Conservation (phyloP, 192 early-diverging fungal genomes). For the Martensiomyces pterosporus region DNA sequence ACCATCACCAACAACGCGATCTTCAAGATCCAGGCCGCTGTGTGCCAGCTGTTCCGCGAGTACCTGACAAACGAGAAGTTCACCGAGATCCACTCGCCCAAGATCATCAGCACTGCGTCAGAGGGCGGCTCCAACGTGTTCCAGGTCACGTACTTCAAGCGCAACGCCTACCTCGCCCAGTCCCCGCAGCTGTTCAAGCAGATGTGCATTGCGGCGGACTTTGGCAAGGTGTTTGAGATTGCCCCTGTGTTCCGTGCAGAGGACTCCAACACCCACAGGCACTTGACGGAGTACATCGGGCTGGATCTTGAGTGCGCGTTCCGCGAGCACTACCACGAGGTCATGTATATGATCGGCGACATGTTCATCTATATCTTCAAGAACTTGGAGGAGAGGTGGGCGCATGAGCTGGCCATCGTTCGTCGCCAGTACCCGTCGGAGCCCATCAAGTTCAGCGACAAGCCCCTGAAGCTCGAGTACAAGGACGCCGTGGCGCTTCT, state of each 20-base stretch:
- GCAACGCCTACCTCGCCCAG: slow-evolving; percentile 90
- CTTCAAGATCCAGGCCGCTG: slow-evolving; percentile 94
- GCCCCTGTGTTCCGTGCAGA: slow-evolving; percentile 98
- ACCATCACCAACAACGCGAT: slow-evolving; percentile 96
- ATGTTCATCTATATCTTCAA: slow-evolving; percentile 91
- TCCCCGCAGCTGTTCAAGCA: slow-evolving; percentile 99
- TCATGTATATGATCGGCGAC: slow-evolving; percentile 87
- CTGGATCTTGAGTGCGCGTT: slow-evolving; percentile 99
- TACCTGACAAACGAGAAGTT: slow-evolving; percentile 78
- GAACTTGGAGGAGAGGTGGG: slow-evolving; percentile 77
- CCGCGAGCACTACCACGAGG: slow-evolving; percentile 99
- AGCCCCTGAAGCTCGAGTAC: slow-evolving; percentile 80
- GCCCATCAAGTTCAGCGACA: slow-evolving; percentile 80
- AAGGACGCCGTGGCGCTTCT: slow-evolving; percentile 87
- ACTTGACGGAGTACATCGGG: slow-evolving; percentile 98
- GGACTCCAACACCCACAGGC: slow-evolving; percentile 94
- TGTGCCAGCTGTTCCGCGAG: slow-evolving; percentile 93
- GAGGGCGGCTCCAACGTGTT: slow-evolving; percentile 99
- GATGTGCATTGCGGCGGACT: slow-evolving; percentile 95
- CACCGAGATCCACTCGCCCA: slow-evolving; percentile 97
- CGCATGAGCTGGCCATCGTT: slow-evolving; percentile 80
- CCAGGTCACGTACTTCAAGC: slow-evolving; percentile 93
- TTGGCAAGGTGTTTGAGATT: slow-evolving; percentile 98
- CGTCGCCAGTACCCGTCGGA: slow-evolving; percentile 88
- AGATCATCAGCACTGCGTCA: slow-evolving; percentile 85